Evolutionary conservation across 176 grass and related monocot genomes (phyloP).

Genomic region (Luzula sylvatica): DNA sequence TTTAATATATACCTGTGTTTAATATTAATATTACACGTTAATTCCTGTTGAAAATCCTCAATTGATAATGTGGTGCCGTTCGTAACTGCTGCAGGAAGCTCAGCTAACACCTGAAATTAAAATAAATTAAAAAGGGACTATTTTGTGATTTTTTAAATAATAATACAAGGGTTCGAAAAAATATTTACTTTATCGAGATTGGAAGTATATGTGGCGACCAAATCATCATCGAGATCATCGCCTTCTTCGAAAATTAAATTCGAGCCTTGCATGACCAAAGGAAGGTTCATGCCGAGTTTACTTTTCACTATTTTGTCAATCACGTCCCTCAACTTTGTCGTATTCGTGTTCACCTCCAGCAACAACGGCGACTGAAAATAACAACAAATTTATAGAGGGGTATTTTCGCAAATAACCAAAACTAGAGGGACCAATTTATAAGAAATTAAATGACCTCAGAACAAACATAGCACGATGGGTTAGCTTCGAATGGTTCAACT

Average conservation of each 20-base stretch:
- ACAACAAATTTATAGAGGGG: too few species aligned
- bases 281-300: slow-evolving; percentile 92
- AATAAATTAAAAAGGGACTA: slow-evolving; percentile 1
- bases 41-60: slow-evolving; percentile 92
- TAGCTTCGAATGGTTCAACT: slow-evolving; percentile 84
- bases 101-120: slow-evolving; percentile 53
- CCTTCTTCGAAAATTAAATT: slow-evolving; percentile 85
- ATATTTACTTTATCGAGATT: slow-evolving; percentile 81
- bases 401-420: too few species aligned
- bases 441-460: slow-evolving; percentile 61
- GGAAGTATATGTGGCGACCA: slow-evolving; percentile 54
- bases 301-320: slow-evolving; percentile 81
- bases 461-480: slow-evolving; percentile 95
- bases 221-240: slow-evolving; percentile 69
- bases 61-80: slow-evolving; percentile 66
- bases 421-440: background rate
- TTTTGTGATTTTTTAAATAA: background rate
- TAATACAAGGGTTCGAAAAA: background rate
- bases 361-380: slow-evolving; percentile 53
- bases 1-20: slow-evolving; percentile 89
- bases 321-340: slow-evolving; percentile 68
- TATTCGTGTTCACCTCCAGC: slow-evolving; percentile 76
- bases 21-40: slow-evolving; percentile 87
- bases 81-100: slow-evolving; percentile 78
- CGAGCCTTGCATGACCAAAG: slow-evolving; percentile 66